These are phyloP conservation scores for Mortierella sp. DNA, from an alignment of 371 early-diverging fungal genomes.

Conservation along the genomic window DNA sequence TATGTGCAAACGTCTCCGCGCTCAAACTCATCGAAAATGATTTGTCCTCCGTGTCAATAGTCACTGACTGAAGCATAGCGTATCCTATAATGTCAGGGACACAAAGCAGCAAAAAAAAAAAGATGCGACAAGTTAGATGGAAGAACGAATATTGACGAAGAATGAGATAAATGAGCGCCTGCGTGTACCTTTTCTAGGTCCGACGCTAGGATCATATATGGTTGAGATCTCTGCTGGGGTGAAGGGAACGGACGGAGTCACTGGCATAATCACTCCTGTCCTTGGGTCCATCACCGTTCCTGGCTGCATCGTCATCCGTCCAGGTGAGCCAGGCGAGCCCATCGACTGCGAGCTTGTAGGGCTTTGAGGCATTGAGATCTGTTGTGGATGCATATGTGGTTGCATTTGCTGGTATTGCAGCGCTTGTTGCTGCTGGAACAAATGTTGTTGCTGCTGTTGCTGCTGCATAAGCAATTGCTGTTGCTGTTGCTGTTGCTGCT, in stretches of 20 bases:
- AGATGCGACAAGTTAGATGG: too few relatives aligned
- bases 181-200: conserved; percentile 42
- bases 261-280: conserved; percentile 9
- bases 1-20: conserved; percentile 40
- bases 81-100: conserved; percentile 16
- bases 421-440: conserved; percentile 36
- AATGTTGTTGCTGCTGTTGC: conserved; percentile 37
- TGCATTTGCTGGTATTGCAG: conserved; percentile 43
- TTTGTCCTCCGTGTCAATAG: conserved; percentile 45
- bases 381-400: conserved; percentile 34
- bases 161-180: neutral
- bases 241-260: conserved; percentile 4
- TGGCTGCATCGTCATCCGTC: conserved; percentile 21
- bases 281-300: conserved; percentile 26
- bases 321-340: conserved; percentile 48
- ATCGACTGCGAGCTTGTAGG: conserved; percentile 41
- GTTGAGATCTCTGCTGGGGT: conserved; percentile 27
- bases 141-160: neutral
- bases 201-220: conserved; percentile 39
- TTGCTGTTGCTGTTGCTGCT: conserved; percentile 42
- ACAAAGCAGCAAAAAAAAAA: neutral
- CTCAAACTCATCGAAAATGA: conserved; percentile 46
- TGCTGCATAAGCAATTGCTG: conserved; percentile 33
- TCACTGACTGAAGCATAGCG: conserved; percentile 47
- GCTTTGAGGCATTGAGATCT: conserved; percentile 34